A percentile compares a stretch with the other conserved stretches of the same genome.
Evolutionary conservation across 2,329 filamentous ascomycete species (phyloP).

Genomic region (Ceratocystis lukuohia): DNA sequence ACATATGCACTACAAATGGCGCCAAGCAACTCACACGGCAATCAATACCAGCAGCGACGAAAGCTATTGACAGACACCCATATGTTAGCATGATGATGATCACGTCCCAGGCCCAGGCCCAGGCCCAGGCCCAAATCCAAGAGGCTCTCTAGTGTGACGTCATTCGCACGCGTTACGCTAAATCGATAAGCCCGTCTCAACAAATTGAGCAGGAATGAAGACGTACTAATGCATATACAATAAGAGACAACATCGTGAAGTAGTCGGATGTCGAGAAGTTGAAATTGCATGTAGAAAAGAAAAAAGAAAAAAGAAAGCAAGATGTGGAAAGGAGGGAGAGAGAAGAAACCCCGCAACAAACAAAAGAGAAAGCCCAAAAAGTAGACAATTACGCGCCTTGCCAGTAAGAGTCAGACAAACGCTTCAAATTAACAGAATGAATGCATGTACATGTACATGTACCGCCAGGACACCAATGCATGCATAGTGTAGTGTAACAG

Average conservation of each 20-base stretch:
- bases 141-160: neutral
- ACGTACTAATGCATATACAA: constrained; percentile 8
- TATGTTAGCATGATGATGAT: neutral
- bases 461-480: neutral
- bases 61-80: neutral
- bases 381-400: too few relatives aligned
- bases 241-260: neutral
- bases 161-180: neutral
- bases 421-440: too few relatives aligned
- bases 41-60: constrained; percentile 3
- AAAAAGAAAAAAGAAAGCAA: neutral
- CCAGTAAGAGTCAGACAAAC: too few relatives aligned
- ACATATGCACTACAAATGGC: neutral
- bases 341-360: neutral
- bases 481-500: neutral
- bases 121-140: too few relatives aligned
- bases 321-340: neutral
- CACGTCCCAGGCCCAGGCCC: too few relatives aligned
- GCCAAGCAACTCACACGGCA: neutral
- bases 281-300: neutral
- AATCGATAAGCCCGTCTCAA: too few relatives aligned
- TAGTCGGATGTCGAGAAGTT: too few relatives aligned
- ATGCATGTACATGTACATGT: too few relatives aligned
- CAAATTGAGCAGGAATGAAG: neutral
- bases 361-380: neutral